These are phyloP conservation scores for Seminavis robusta DNA, from an alignment of 108 stramenopile species.

Conservation along the genomic window DNA sequence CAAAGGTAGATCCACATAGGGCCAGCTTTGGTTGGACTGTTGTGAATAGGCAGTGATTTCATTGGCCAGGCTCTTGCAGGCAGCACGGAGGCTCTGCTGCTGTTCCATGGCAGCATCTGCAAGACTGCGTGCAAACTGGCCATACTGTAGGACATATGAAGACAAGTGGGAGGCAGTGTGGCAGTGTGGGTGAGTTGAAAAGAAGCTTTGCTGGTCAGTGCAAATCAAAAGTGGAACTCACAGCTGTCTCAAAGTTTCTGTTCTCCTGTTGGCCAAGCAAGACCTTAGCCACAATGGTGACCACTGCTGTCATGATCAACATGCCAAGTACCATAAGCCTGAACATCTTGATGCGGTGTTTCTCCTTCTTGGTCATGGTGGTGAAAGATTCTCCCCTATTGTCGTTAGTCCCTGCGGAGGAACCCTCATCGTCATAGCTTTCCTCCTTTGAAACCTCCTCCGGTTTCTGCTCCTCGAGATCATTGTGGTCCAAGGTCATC, in stretches of 20 bases:
- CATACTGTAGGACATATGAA: neutral
- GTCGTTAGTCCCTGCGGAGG: too few relatives aligned
- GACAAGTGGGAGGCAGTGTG: neutral
- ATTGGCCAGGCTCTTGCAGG: neutral
- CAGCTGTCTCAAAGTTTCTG: neutral
- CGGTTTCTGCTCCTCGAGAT: too few relatives aligned
- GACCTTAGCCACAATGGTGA: neutral
- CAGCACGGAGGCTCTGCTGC: conserved; percentile 1
- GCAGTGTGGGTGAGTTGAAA: neutral
- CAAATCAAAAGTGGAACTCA: too few relatives aligned
- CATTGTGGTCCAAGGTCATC: too few relatives aligned
- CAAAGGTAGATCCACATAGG: conserved; percentile 12
- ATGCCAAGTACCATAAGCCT: neutral
- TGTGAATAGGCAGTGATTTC: neutral
- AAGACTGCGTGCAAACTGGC: neutral
- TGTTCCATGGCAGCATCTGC: neutral
- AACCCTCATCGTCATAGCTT: too few relatives aligned
- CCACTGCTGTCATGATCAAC: neutral
- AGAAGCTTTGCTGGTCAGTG: too few relatives aligned
- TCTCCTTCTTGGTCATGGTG: too few relatives aligned
- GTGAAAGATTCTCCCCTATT: too few relatives aligned
- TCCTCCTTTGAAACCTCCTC: too few relatives aligned
- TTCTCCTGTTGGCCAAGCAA: neutral
- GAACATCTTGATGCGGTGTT: too few relatives aligned
- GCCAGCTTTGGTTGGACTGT: conserved; percentile 2